phyloP scores from a whole-genome alignment of 805 yeast species.

The Ogataea degrootiae region DNA sequence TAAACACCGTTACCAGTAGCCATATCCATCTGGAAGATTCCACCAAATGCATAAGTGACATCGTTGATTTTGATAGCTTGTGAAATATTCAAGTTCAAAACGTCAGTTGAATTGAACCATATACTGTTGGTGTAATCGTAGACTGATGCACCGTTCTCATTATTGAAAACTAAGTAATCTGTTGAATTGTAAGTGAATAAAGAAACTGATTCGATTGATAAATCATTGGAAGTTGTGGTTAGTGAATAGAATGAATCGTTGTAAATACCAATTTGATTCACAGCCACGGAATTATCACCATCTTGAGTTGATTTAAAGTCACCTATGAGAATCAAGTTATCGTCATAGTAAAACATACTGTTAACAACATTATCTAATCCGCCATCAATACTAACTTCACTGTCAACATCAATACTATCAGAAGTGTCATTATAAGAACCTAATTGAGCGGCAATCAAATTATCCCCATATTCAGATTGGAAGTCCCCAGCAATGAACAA shows the following conservation, averaged over 20 bases:
- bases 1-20: conserved; percentile 11
- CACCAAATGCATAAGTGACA: conserved; percentile 18
- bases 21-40: conserved; percentile 16
- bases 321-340: conserved; percentile 44
- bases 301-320: conserved; percentile 18
- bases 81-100: conserved; percentile 30
- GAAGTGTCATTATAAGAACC: conserved; percentile 15
- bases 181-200: conserved; percentile 31
- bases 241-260: conserved; percentile 36
- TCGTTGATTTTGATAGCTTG: conserved; percentile 16
- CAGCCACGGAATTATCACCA: conserved; percentile 22
- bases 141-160: conserved; percentile 18
- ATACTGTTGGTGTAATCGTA: conserved; percentile 38
- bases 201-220: conserved; percentile 16
- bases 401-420: conserved; percentile 11
- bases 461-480: conserved; percentile 31
- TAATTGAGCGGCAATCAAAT: conserved; percentile 32
- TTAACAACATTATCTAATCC: conserved; percentile 2
- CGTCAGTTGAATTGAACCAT: conserved; percentile 31
- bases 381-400: conserved; percentile 35
- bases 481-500: conserved; percentile 49
- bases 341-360: background rate
- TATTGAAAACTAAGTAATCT: conserved; percentile 39
- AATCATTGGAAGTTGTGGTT: conserved; percentile 49
- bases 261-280: conserved; percentile 20